Base-by-base conservation (phyloP, 1,284 basidiomycete genomes). In the Fomitopsis pinicola region DNA sequence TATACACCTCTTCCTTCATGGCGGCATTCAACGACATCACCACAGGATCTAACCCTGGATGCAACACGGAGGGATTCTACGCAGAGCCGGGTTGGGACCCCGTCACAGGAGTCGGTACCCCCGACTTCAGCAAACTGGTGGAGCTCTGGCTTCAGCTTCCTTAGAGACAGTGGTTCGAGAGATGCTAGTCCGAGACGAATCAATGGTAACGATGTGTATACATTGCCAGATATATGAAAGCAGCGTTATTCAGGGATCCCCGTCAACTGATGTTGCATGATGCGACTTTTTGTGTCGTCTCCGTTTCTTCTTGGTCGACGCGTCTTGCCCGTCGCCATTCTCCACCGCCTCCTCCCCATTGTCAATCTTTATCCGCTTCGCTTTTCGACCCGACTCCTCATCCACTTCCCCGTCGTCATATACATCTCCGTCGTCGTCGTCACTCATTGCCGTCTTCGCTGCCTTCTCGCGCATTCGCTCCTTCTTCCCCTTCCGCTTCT, bases 401-500 rank as follows among this genome's bases (percentile, higher is more conserved):
- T 62, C 67, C 35, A 60, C 71, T 14, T 67, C 73, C 14, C 60
- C 68, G 6, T 54, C 67, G 26, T 38, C 35, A 15, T 50, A 70
- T 5, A 55, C 74, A 19, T 64, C 68, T 7, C 60, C 62, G 30
- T 62, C 71, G 14, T 60, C 71, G 10, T 61, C 68, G 5, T 63
- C 69, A 10, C 59, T 62, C 38, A 62, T 70, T 17, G 52, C 73
- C 17, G 63, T 73, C 10, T 54, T 67, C 2, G 42, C 66, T 8
- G 57, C 68, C 28, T 63, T 71, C 64, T 77, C 69, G 68, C 77
- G 84, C 78, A 83, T 77, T 45, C 89, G 79, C 76, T 91, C 89
- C 77, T 90, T 91, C 81, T 86, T 91, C 5, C 89, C 89, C 70
- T 82, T 89, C 66, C 89, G 75, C 74, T 87, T 89, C 79, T 88